Evolutionary conservation across 1,139 yeast genomes (phyloP), one percentile per base, ranked within the genome.

Genomic region (Starmera stellimalicola): DNA sequence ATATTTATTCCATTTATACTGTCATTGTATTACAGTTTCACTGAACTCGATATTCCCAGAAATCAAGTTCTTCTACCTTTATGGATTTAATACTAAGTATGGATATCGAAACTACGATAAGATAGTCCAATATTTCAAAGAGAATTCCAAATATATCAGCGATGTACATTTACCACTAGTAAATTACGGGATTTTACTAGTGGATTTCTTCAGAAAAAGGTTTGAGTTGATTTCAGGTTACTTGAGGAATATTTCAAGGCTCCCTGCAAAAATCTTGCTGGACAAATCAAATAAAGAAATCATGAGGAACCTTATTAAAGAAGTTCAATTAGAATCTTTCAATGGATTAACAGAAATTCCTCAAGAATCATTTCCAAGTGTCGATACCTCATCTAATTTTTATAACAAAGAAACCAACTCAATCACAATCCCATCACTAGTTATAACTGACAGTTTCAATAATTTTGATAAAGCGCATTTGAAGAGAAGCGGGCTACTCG

Each of bases 11-110:
- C 52, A 53, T 30, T 42, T 55, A 2, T 61, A 56, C 42, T 60
- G 48, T 39, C 60, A 55, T 30, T 58, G 62, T 1, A 52, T 50
- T 2, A 37, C 40, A 18, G 40, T 44, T 17, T 36, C 45, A 4
- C 29, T 47, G 30, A 30, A 51, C 52, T 60, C 63, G 1, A 40
- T 60, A 22, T 59, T 59, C 39, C 59, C 65, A n/a, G 65, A 60
- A 38, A 53, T 54, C 6, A 43, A 63, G 16, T 61, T 60, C 38
- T 51, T 57, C 29, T 60, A 58, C 44, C 51, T 57, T 27, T 50
- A 52, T 38, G 58, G 63, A 1, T 60, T 60, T 41, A 50, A 52
- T 36, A 64, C 63, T 15, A 41, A 53, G 29, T 53, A 51, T 27
- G 57, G 55, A 14, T 42, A 45, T 6, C 40, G 47, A 36, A 35